Conservation (phyloP, 108 stramenopile species). For the Conticribra weissflogii region DNA sequence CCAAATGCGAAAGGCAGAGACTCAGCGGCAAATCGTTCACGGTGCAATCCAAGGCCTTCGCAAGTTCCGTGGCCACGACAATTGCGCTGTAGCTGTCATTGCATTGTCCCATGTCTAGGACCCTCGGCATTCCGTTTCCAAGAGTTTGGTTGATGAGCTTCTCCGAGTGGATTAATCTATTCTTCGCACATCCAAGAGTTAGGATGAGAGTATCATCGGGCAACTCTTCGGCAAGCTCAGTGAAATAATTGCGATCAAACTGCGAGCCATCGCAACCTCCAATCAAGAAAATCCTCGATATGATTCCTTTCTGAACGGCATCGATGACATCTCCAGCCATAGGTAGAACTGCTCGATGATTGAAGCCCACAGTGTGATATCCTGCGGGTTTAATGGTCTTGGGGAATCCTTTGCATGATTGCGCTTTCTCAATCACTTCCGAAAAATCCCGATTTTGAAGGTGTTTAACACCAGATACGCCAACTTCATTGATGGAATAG, state of each 20-base stretch:
- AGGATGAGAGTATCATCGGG: conserved; percentile 75
- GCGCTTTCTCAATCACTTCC: conserved; percentile 71
- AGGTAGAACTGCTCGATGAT: conserved; percentile 79
- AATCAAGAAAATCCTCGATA: conserved; percentile 81
- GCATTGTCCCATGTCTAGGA: conserved; percentile 90
- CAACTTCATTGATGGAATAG: conserved; percentile 81
- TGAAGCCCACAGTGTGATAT: conserved; percentile 78
- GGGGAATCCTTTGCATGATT: conserved; percentile 67
- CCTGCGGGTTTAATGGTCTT: conserved; percentile 61
- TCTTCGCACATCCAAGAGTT: conserved; percentile 88
- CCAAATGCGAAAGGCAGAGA: conserved; percentile 60
- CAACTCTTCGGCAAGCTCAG: conserved; percentile 71
- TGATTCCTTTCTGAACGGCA: conserved; percentile 60
- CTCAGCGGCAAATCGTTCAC: conserved; percentile 82
- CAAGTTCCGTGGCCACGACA: conserved; percentile 81
- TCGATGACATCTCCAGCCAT: conserved; percentile 74
- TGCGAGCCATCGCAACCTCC: conserved; percentile 88
- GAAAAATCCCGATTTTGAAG: conserved; percentile 74
- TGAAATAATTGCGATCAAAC: conserved; percentile 82
- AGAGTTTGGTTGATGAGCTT: conserved; percentile 58
- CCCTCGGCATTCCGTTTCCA: conserved; percentile 75
- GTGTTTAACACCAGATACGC: conserved; percentile 70
- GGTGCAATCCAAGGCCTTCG: conserved; percentile 68
- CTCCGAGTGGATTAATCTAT: conserved; percentile 51
- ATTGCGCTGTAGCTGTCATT: conserved; percentile 85